Evolutionary conservation across 139 green algal species (phyloP), one percentile per base, ranked within the genome.

Genomic region (Tetraselmis striata): DNA sequence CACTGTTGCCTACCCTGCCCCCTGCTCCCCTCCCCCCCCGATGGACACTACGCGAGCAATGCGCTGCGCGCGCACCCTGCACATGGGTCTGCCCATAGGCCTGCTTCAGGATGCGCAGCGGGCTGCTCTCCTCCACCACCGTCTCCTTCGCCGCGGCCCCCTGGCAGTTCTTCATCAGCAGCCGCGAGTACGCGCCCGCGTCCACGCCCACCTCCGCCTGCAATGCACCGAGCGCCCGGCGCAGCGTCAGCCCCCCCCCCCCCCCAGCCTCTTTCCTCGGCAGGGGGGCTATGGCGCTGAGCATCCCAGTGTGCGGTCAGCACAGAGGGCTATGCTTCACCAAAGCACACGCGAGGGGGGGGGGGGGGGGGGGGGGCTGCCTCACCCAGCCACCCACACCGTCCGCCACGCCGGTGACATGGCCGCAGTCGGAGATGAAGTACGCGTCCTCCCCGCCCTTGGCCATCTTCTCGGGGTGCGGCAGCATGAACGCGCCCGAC

Each of bases 311-410:
- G n/a, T 75, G 0, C 18, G 83, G 18, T 74, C 58, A 74, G 58
- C 58, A 74, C 18, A 26, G 18, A 74, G 58, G 18, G 58, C 58
- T 23, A 74, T 18, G 18, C 18, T 23, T 18, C 58, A 28, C 5
- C 25, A 77, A 28, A 28, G 25, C 23, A 75, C 2, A 31, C 75
- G 75, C 18, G 28, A 11, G 11, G 28, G 27, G 27, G 28, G 28
- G 11, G 5, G 28, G 28, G 28, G 28, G n/a, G 24, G 31, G 77
- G 28, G 59, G 23, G 31, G 1, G n/a, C 0, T n/a, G 76, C 2
- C 87, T 83, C 59, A 92, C 93, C 94, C 94, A 98, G 32, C 93
- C 94, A 5, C 94, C 93, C 11, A 98, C 94, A 1, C 94, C 94
- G 82, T 98, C 94, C 31, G 94, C 94, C 30, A 98, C 94, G 1